A percentile compares a stretch with the other conserved stretches of the same genome.
phyloP scores from a whole-genome alignment of 2,329 filamentous ascomycete genomes.

The Xylariaceae sp. region DNA sequence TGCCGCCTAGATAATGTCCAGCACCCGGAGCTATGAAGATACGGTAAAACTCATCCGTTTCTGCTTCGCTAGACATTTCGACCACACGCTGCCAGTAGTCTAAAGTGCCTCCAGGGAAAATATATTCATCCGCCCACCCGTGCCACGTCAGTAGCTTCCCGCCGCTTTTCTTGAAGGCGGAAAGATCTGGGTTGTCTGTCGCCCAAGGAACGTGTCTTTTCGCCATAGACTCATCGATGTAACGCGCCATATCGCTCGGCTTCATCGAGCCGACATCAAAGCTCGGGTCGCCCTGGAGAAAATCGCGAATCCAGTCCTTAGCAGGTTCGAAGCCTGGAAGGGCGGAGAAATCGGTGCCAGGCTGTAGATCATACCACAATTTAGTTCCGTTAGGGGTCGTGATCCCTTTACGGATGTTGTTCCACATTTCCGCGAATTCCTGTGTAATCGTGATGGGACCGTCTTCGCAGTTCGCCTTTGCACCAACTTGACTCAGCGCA shows the following conservation, averaged over 20 bases:
- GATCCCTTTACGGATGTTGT: constrained; percentile 6
- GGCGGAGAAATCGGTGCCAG: constrained; percentile 2
- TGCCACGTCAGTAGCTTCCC: constrained; percentile 15
- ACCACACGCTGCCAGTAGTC: constrained; percentile 10
- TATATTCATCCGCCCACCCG: constrained; percentile 6
- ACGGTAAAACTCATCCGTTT: constrained; percentile 11
- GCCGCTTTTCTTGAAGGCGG: constrained; percentile 7
- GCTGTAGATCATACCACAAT: constrained; percentile 3
- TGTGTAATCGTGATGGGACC: constrained; percentile 6
- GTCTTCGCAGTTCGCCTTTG: constrained; percentile 5
- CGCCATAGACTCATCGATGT: constrained; percentile 5
- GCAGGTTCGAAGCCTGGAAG: background rate
- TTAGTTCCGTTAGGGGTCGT: constrained; percentile 7
- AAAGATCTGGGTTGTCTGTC: constrained; percentile 11
- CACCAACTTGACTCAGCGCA: constrained; percentile 7
- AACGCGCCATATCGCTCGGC: background rate
- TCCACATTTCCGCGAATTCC: constrained; percentile 6
- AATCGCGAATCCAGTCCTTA: constrained; percentile 1
- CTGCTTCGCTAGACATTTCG: constrained; percentile 1
- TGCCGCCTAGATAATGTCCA: constrained; percentile 8
- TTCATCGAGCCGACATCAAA: constrained; percentile 4
- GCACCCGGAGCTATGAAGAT: constrained; percentile 10
- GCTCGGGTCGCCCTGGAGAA: constrained; percentile 1
- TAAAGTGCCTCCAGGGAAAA: constrained; percentile 6
- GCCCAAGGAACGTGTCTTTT: constrained; percentile 2